Evolutionary conservation across 306 rosid species (phyloP).

Genomic region (Cicer arietinum): DNA sequence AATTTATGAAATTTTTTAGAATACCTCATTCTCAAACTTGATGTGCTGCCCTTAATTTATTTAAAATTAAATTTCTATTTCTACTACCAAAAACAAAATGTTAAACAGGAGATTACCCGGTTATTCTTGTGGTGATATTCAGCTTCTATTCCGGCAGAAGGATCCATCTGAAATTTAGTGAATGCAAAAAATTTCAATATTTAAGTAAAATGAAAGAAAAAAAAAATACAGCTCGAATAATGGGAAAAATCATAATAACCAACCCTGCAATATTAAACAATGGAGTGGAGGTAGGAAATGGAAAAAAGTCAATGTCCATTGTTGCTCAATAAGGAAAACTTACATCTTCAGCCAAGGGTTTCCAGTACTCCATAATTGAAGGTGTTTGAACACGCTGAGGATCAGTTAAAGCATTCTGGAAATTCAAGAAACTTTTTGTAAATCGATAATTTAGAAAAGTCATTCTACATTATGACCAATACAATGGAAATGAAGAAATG

Average conservation of each 20-base stretch:
- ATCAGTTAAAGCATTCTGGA: conserved; percentile 87
- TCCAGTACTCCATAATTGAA: conserved; percentile 89
- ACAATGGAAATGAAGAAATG: conserved; percentile 27
- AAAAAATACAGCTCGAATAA: not conserved
- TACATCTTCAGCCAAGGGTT: conserved; percentile 95
- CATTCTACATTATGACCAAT: conserved; percentile 26
- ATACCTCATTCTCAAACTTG: not conserved
- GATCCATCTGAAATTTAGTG: conserved; percentile 77
- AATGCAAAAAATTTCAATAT: conserved; percentile 35
- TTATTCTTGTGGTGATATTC: conserved; percentile 89
- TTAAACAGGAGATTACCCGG: conserved; percentile 59
- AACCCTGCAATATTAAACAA: conserved; percentile 21
- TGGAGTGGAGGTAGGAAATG: not conserved
- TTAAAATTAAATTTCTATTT: conserved; percentile 4
- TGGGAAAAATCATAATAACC: conserved; percentile 28
- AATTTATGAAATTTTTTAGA: not conserved
- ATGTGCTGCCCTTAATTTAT: conserved; percentile 2
- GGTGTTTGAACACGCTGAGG: conserved; percentile 96
- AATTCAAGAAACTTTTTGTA: conserved; percentile 40
- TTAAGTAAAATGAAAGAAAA: conserved; percentile 6
- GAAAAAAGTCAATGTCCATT: conserved; percentile 14
- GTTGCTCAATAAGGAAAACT: conserved; percentile 49
- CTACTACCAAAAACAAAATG: not conserved
- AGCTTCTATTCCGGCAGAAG: conserved; percentile 87
- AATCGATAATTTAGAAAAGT: conserved; percentile 11